phyloP scores from a whole-genome alignment of 169 alveolate species.

The Plasmodium cynomolgi region DNA sequence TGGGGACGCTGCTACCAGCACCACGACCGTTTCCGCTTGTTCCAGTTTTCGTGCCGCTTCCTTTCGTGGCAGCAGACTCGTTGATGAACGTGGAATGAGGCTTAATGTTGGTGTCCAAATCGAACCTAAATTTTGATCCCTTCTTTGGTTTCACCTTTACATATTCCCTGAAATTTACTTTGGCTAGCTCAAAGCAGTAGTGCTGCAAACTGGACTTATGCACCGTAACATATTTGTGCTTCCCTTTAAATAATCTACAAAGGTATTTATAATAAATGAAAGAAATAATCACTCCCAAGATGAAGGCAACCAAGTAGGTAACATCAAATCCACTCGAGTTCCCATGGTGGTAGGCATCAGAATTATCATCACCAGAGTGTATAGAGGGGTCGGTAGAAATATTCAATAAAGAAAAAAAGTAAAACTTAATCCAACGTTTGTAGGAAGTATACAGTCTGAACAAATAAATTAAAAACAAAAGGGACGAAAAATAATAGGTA shows the following conservation, averaged over 20 bases:
- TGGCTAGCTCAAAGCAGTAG: constrained; percentile 60
- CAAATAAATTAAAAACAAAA: constrained; percentile 19
- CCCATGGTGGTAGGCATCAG: background rate
- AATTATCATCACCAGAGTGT: background rate
- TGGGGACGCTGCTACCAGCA: background rate
- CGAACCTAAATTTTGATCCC: constrained; percentile 36
- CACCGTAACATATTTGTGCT: background rate
- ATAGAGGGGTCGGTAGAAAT: background rate
- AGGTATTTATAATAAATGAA: constrained; percentile 22
- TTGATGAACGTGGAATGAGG: background rate
- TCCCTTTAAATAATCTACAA: constrained; percentile 6
- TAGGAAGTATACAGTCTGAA: constrained; percentile 22
- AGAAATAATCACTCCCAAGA: constrained; percentile 18
- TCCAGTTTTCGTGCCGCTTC: background rate
- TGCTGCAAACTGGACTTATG: constrained; percentile 11
- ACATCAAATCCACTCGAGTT: background rate
- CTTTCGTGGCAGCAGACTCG: background rate
- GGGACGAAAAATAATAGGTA: constrained; percentile 11
- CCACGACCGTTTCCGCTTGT: background rate
- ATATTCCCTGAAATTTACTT: constrained; percentile 19
- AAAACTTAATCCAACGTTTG: constrained; percentile 6
- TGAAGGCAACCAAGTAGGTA: constrained; percentile 6
- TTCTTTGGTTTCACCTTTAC: constrained; percentile 18
- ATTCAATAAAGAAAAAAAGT: constrained; percentile 5
- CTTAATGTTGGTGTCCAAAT: constrained; percentile 1